Evolutionary conservation across 176 grass and related monocot genomes (phyloP).

Genomic region (Puya raimondii): DNA sequence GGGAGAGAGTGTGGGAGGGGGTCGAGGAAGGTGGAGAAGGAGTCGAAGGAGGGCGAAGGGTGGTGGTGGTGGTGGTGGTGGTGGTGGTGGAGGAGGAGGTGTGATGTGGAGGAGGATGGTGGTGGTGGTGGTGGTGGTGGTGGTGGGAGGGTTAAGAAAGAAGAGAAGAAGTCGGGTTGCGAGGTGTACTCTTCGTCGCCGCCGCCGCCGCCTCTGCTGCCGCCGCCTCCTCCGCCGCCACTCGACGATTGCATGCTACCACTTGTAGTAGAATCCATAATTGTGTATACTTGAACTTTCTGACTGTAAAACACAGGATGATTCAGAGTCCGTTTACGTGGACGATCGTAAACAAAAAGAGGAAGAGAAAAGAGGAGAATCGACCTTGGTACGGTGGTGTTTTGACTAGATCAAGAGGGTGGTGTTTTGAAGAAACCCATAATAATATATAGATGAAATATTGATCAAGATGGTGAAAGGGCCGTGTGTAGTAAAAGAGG

Average conservation of each 20-base stretch:
- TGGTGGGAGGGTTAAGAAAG: slow-evolving; percentile 33
- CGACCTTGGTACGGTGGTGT: too few relatives aligned
- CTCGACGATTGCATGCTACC: slow-evolving; percentile 76
- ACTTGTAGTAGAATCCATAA: slow-evolving; percentile 72
- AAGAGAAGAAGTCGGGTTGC: slow-evolving; percentile 37
- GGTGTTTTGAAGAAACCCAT: too few relatives aligned
- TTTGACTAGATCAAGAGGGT: too few relatives aligned
- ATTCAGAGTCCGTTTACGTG: too few relatives aligned
- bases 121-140: slow-evolving; percentile 19
- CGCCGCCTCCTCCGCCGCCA: too few relatives aligned
- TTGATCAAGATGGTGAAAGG: too few relatives aligned
- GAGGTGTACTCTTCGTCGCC: slow-evolving; percentile 75
- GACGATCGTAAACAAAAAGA: too few relatives aligned
- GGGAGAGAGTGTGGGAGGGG: background rate
- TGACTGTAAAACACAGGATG: too few relatives aligned
- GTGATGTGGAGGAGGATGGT: slow-evolving; percentile 40
- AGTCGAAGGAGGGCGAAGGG: slow-evolving; percentile 6
- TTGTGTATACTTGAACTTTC: background rate
- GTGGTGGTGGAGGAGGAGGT: too few relatives aligned
- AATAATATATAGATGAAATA: too few relatives aligned
- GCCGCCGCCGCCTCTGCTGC: slow-evolving; percentile 16
- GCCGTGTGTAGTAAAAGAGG: too few relatives aligned
- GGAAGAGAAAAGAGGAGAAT: too few relatives aligned
- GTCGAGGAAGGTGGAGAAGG: slow-evolving; percentile 11
- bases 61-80: background rate